Base-by-base conservation (phyloP, 2,329 filamentous ascomycete species). In the Periconia sp. region DNA sequence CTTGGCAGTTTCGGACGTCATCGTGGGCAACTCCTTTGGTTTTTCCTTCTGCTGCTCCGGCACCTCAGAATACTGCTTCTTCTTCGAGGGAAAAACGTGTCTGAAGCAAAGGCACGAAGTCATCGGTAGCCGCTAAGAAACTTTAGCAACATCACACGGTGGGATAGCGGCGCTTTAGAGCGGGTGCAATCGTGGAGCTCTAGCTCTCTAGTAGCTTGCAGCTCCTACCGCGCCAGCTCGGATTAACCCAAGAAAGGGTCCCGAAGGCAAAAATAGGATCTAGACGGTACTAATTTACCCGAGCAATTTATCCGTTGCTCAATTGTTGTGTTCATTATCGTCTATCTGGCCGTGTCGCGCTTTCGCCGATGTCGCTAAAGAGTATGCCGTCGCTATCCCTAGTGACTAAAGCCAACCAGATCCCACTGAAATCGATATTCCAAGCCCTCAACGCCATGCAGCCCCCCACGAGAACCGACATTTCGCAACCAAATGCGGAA, bases 221-320 rank as follows among this genome's bases (percentile, higher is more conserved):
- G 53, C 61, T 48, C 62, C 62, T 51, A 46, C 48, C 37, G 42
- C 18, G 45, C 22, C 47, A 42, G 40, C 37, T 45, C 49, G 31
- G 28, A 13, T 38, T 31, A 48, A 55, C 38, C 34, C 48, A 57
- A 40, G 36, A 42, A 51, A 31, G 42, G 50, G 54, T 42, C 40
- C 49, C 51, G 42, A 51, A 53, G 60, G 57, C 47, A 52, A 47
- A 44, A 45, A 40, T 35, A 33, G 46, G 38, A 50, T 53, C 49
- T 56, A 55, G 50, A 54, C 46, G 52, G 43, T 36, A 29, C 40
- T 29, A 38, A 47, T 64, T 67, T 61, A 68, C 36, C 63, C 65
- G 63, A 41, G 31, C 31, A 50, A 53, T 61, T 69, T 68, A 69
- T 54, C 65, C 66, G 65, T 50, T 50, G 55, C 52, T 52, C 54